Base-by-base conservation (phyloP, 306 rosid genomes). In the Adenanthera pavonina region DNA sequence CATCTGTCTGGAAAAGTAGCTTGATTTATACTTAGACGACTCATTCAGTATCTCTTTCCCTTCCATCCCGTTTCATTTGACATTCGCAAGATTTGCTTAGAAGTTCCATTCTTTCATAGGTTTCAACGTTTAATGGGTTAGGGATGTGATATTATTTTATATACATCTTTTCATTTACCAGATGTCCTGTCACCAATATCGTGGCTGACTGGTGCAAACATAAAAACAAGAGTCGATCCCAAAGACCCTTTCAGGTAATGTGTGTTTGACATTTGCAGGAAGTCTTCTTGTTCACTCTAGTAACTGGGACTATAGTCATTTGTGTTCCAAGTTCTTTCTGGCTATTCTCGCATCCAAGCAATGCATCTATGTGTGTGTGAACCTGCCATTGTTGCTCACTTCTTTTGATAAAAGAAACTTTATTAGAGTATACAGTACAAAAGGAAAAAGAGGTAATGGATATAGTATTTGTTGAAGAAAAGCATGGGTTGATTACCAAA, bases 151-250 rank as follows among this genome's bases (percentile, higher is more conserved):
- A 54, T 77, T 54, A 59, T 65, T 75, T 80, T 57, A 47, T n/a
- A n/a, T n/a, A n/a, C 71, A 65, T 7, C 65, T 57, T 83, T 80
- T 82, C 43, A 44, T 81, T 72, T 59, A 49, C 80, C 90, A 95
- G 99, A 95, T 89, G 99, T 95, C 81, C 85, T 72, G 54, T 91
- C 93, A 57, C 99, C 99, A 41, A 82, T 93, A 72, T 95, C 99
- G 86, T 97, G 99, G 71, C 90, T 95, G 73, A 56, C 80, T 35
- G 99, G 99, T 61, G 0, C 83, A 62, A 95, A 95, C 84, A 61
- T 95, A 80, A 87, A 91, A 81, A 87, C 90, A 48, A 93, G 97
- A 88, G 14, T 95, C 74, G 97, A 93, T 84, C 97, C 97, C 71
- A 87, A 92, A 20, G 94, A 89, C 79, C 92, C 97, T 83, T 87